Evolutionary conservation across 208 protist species (phyloP).

Genomic region (Leptomonas pyrrhocoris): DNA sequence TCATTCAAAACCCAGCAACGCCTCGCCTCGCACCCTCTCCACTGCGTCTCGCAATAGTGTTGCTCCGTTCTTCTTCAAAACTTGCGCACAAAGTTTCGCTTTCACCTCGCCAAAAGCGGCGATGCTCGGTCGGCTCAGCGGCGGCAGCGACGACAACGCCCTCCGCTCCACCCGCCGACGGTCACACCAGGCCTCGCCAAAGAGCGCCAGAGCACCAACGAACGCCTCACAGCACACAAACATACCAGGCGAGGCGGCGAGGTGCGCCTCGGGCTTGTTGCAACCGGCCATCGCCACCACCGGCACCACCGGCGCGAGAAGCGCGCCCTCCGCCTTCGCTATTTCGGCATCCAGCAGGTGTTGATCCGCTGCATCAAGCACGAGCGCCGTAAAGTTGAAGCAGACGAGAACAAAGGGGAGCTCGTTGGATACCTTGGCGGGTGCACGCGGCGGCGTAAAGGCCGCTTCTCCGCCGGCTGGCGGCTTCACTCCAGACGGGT

Average conservation of each 20-base stretch:
- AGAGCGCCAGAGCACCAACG: slow-evolving; percentile 32
- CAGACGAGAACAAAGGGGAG: slow-evolving; percentile 81
- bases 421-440: slow-evolving; percentile 23
- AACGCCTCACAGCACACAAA: slow-evolving; percentile 32
- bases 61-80: slow-evolving; percentile 25
- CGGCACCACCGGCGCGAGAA: slow-evolving; percentile 5
- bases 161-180: neutral
- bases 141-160: neutral
- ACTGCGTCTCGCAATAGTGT: slow-evolving; percentile 22
- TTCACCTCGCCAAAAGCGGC: slow-evolving; percentile 35
- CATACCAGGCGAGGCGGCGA: slow-evolving; percentile 19
- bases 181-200: slow-evolving; percentile 26
- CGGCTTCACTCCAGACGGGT: neutral
- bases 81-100: slow-evolving; percentile 18
- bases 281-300: neutral
- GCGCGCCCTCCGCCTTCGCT: slow-evolving; percentile 4
- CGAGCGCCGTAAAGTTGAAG: slow-evolving; percentile 71
- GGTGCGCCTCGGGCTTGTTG: slow-evolving; percentile 3
- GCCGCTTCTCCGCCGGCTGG: neutral
- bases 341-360: slow-evolving; percentile 35
- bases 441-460: neutral
- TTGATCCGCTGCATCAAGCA: slow-evolving; percentile 47
- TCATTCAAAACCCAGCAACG: neutral
- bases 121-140: slow-evolving; percentile 21
- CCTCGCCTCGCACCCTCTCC: slow-evolving; percentile 14